Conservation (phyloP, 306 rosid species). For the Gleditsia sinensis region DNA sequence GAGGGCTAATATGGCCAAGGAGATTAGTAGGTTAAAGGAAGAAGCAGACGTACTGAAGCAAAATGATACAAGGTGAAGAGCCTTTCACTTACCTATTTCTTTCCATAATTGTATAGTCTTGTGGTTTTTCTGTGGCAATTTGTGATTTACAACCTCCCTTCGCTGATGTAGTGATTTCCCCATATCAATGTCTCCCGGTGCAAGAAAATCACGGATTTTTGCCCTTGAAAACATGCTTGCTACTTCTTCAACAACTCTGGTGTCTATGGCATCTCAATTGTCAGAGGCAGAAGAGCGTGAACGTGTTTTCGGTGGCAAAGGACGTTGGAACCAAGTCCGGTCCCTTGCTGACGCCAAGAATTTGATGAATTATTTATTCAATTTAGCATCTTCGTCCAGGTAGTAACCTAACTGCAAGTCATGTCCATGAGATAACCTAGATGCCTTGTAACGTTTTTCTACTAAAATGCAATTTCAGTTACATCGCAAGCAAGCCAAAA, state of each 20-base stretch:
- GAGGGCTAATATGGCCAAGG: conserved; percentile 53
- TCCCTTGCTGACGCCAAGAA: conserved; percentile 90
- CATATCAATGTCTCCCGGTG: conserved; percentile 84
- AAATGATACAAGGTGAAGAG: conserved; percentile 41
- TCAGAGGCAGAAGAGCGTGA: conserved; percentile 98
- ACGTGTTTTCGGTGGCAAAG: conserved; percentile 82
- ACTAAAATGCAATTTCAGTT: background rate
- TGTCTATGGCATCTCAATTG: conserved; percentile 92
- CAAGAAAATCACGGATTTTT: conserved; percentile 86
- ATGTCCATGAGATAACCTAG: background rate
- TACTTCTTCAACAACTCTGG: conserved; percentile 75
- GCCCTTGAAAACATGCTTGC: conserved; percentile 93
- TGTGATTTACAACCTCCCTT: conserved; percentile 11
- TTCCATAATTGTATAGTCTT: conserved; percentile 2
- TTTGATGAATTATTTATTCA: conserved; percentile 85
- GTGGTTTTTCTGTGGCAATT: conserved; percentile 20
- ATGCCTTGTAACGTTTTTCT: background rate
- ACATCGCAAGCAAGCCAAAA: conserved; percentile 5
- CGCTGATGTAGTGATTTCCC: conserved; percentile 48
- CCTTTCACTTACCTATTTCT: background rate
- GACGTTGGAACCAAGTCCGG: conserved; percentile 96
- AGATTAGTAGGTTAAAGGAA: conserved; percentile 49
- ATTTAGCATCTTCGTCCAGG: conserved; percentile 92
- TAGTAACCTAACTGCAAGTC: conserved; percentile 32
- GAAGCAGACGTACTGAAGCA: conserved; percentile 43